Evolutionary conservation across 164 flowering plant genomes (phyloP), one percentile per base, ranked within the genome.

Genomic region (Piper longum): DNA sequence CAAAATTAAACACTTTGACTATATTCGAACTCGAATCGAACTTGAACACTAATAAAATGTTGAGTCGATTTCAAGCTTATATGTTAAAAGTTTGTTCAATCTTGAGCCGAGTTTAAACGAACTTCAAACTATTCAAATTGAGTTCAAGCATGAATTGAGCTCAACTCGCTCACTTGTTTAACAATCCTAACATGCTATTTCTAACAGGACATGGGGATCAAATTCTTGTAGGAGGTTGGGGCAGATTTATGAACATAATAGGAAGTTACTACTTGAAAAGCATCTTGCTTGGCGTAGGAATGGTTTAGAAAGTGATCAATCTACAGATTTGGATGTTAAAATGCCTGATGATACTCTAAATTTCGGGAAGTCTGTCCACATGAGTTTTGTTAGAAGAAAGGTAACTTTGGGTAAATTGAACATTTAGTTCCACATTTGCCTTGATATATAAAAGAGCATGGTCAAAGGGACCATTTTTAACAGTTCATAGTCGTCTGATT

Each of bases 381-480:
- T 78, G 71, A 62, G 71, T 78, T 73, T 61, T 75, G 75, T 77
- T 79, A 68, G 75, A 74, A 77, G 75, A 80, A 81, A 86, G 92
- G 92, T 84, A 84, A 82, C 71, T 60, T 74, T 75, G 69, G 76
- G 81, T 76, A 74, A 65, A 71, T 76, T 66, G 43, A 69, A 71
- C 73, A 72, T 69, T 62, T 69, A 64, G 60, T 62, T 66, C 69
- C 72, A 79, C 72, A 75, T 62, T 55, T 55, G 59, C 67, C 66
- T 74, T 62, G 66, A 65, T 73, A 70, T 76, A 78, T 73, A 67
- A 45, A 69, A 0, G 52, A 9, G 52, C 52, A 48, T 48, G 11
- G 52, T 0, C 12, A 5, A 48, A 48, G 8, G 14, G 52, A 48
- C 36, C 14, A 48, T 5, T 14, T 48, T 48, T 48, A 48, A 9